Base-by-base conservation (phyloP, 2,329 filamentous ascomycete genomes). In the Onygena corvina region DNA sequence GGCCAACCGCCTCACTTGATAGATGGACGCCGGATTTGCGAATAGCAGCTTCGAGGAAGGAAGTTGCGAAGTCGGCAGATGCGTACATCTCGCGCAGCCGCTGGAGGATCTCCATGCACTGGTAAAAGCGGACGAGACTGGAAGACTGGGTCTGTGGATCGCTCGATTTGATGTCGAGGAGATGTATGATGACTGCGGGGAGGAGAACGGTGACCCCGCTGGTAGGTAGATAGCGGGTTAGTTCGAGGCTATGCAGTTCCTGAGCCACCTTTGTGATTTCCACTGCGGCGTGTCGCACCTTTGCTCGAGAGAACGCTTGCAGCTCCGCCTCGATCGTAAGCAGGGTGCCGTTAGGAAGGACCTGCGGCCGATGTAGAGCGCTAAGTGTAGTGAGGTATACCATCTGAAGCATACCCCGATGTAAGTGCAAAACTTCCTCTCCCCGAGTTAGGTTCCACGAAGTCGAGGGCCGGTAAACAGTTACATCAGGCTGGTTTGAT, bases 1-100 rank as follows among this genome's bases (percentile, higher is more conserved):
- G 27, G 14, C 40, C 48, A 60, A 64, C 18, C 54, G 53, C 23
- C 27, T 57, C 64, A 52, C 51, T 59, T 2, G 76, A 76, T 33
- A 87, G 72, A 50, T 85, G 80, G 54, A 92, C 88, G 50, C 85
- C 81, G 6, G 86, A 86, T 69, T 94, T 93, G 54, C 85, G 81
- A 54, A 94, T 84, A 0, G 88, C 87, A 1, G 88, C 87, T 62
- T 94, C 86, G n/a, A 95, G 75, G 70, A 95, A 95, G 2, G 86
- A 86, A 0, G 86, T 90, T n/a, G 87, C 88, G 59, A 92, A 94
- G 65, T 95, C 89, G n/a, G 90, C 90, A 0, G 89, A 88, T 0
- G 88, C 82, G 60, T 96, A 95, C 25, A 88, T 86, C 60, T 94
- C 87, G 31, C 88, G 80, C 14, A 96, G 75, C 54, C 83, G 83